Conservation (phyloP, 2,329 filamentous ascomycete genomes). For the Scedosporium aurantiacum region DNA sequence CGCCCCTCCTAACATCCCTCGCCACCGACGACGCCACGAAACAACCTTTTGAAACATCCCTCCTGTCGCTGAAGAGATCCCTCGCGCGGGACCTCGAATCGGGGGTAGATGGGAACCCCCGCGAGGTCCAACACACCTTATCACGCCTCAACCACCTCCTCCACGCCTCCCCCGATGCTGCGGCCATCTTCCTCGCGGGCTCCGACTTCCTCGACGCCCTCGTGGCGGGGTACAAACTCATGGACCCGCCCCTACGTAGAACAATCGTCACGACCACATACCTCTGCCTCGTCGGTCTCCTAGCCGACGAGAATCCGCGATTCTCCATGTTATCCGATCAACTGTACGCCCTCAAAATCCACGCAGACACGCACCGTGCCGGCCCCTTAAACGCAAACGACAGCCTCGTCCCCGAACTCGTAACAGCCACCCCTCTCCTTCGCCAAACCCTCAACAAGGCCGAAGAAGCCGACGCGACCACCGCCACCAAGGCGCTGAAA, state of each 20-base stretch:
- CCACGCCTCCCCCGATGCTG: constrained; percentile 45
- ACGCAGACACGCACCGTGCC: constrained; percentile 52
- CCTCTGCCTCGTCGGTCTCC: constrained; percentile 60
- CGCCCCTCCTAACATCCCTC: constrained; percentile 35
- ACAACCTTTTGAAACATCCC: constrained; percentile 35
- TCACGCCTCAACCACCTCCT: constrained; percentile 52
- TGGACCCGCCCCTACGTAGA: constrained; percentile 52
- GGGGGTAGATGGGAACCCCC: constrained; percentile 43
- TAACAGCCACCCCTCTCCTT: constrained; percentile 69
- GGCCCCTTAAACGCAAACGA: constrained; percentile 47
- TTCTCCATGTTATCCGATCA: constrained; percentile 70
- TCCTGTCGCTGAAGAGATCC: constrained; percentile 49
- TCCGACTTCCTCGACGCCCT: constrained; percentile 81
- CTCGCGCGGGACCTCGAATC: constrained; percentile 54
- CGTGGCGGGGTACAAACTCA: constrained; percentile 51
- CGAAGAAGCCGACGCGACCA: constrained; percentile 35
- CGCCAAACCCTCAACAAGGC: constrained; percentile 47
- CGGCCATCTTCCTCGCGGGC: constrained; percentile 62
- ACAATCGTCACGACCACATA: constrained; percentile 64
- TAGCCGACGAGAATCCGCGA: constrained; percentile 55
- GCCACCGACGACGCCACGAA: constrained; percentile 34
- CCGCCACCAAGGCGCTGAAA: constrained; percentile 42
- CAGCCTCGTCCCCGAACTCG: constrained; percentile 69
- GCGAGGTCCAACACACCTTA: constrained; percentile 42
- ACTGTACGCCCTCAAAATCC: constrained; percentile 66